Evolutionary conservation across 345 rosid species (phyloP), one percentile per base, ranked within the genome.

Genomic region (Arabis alpina): DNA sequence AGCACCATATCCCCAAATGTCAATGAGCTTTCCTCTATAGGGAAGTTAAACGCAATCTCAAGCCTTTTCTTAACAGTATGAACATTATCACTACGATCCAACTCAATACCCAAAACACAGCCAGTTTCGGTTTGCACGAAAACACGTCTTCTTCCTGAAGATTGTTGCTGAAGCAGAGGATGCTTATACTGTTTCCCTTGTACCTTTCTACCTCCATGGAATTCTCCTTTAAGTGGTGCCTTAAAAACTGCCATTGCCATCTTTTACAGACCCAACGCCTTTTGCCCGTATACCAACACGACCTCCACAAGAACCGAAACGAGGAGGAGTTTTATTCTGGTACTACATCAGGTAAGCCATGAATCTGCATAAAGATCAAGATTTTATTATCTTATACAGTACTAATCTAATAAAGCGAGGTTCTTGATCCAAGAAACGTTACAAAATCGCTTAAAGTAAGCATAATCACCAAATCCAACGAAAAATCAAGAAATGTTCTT

Each of bases 111-210:
- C 74, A 86, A 72, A 45, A 86, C 87, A 81, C 81, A 82, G 6
- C 91, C 88, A 32, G 84, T 82, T 71, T 86, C 89, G 2, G 91
- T 84, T 57, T 86, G 88, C 50, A 86, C 85, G 23, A 84, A 86
- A 40, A 86, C 87, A 44, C 87, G 77, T 69, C 87, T 82, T 40
- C 83, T 48, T 14, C 85, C 87, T 4, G 85, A 45, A 74, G 81
- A 79, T 19, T 71, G 81, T 19, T 45, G 64, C 42, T 74, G 75
- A 61, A 71, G 54, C 36, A 72, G 1, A 55, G 47, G 64, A 27
- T 64, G 57, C 40, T 54, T 71, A 53, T 32, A 61, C 28, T 63
- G 76, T 51, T 76, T 84, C 72, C 32, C 84, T 60, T 83, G 96
- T 80, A 81, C 73, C 76, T 74, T 77, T 59, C 72, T 75, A 70